These are phyloP conservation scores for Ophiocordyceps robertsii DNA, from an alignment of 2,329 filamentous ascomycete species.

Conservation along the genomic window DNA sequence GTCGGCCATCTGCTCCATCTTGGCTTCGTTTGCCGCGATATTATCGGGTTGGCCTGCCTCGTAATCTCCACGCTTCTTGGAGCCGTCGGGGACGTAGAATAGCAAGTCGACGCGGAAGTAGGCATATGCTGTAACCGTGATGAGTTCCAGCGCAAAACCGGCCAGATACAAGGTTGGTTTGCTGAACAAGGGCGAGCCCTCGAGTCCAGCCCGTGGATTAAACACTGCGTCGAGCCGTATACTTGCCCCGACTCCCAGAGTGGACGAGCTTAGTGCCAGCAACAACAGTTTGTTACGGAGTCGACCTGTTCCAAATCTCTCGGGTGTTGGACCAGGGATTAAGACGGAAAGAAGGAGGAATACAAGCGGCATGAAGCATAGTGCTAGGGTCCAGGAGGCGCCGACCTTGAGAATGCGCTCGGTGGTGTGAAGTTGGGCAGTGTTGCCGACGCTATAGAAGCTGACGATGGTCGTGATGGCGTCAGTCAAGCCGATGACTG, in stretches of 20 bases:
- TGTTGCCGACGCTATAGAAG: constrained; percentile 5
- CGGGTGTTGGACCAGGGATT: constrained; percentile 12
- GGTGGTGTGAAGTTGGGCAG: background rate
- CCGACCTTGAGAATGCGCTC: constrained; percentile 8
- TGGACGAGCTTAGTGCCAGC: constrained; percentile 8
- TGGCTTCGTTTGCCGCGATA: background rate
- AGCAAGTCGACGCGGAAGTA: constrained; percentile 14
- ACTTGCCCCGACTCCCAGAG: constrained; percentile 8
- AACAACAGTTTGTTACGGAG: constrained; percentile 15
- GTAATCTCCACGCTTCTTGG: background rate
- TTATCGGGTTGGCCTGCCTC: background rate
- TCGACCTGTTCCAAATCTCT: constrained; percentile 18
- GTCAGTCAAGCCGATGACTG: constrained; percentile 16
- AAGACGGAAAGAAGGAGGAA: constrained; percentile 10
- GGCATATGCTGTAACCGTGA: constrained; percentile 9
- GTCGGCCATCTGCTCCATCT: background rate
- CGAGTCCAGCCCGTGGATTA: constrained; percentile 5
- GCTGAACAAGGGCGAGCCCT: constrained; percentile 11
- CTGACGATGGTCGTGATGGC: constrained; percentile 15
- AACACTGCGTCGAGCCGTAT: constrained; percentile 12
- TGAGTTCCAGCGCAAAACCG: constrained; percentile 13
- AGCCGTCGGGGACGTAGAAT: constrained; percentile 17
- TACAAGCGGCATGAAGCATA: constrained; percentile 10
- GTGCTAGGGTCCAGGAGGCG: constrained; percentile 9
- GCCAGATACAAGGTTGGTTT: constrained; percentile 21